Conservation (phyloP, 2,329 filamentous ascomycete genomes). For the Pseudogymnoascus sp. region DNA sequence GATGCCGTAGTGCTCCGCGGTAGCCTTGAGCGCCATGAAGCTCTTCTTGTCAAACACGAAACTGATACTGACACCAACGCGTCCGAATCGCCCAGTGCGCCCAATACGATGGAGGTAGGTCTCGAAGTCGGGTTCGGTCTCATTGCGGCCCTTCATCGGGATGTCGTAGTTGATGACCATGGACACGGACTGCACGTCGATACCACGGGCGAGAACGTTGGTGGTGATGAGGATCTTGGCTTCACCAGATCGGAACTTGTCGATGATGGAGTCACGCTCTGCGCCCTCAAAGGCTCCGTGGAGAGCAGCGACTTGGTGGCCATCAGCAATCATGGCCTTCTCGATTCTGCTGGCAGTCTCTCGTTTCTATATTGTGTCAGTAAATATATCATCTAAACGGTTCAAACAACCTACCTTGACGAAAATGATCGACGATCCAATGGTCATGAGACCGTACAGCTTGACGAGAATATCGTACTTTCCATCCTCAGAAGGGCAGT, state of each 20-base stretch:
- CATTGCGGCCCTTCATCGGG: conserved; percentile 64
- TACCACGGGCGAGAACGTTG: conserved; percentile 91
- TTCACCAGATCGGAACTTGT: conserved; percentile 74
- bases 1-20: conserved; percentile 71
- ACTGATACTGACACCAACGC: conserved; percentile 89
- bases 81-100: conserved; percentile 91
- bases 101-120: conserved; percentile 98
- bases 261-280: conserved; percentile 75
- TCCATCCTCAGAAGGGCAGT: conserved; percentile 70
- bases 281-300: conserved; percentile 80
- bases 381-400: neutral
- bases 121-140: conserved; percentile 80
- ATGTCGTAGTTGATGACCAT: conserved; percentile 98
- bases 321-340: conserved; percentile 74
- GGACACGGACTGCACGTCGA: conserved; percentile 86
- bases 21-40: conserved; percentile 70
- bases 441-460: conserved; percentile 92
- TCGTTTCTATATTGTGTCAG: conserved; percentile 51
- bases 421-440: conserved; percentile 96
- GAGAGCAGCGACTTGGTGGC: conserved; percentile 83
- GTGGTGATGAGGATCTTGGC: conserved; percentile 97
- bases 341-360: conserved; percentile 80
- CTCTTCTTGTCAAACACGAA: conserved; percentile 84
- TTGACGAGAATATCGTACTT: conserved; percentile 87
- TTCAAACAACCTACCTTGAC: conserved; percentile 57